phyloP scores from a whole-genome alignment of 2,329 filamentous ascomycete genomes.

The Pestalotiopsis fici region DNA sequence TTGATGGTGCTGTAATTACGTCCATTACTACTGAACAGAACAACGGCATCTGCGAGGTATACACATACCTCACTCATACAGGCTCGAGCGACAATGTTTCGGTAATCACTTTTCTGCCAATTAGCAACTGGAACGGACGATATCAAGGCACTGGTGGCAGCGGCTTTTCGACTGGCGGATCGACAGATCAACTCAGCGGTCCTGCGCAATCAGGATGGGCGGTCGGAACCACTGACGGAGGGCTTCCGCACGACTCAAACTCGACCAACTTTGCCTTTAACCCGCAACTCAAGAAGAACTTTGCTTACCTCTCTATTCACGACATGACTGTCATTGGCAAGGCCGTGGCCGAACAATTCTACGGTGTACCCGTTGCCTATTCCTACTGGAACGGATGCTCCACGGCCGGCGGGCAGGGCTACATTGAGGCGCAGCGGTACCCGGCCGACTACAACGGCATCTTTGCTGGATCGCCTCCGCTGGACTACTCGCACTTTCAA shows the following conservation, averaged over 20 bases:
- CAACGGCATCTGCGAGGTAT: not conserved
- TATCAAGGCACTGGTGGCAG: slow-evolving; percentile 31
- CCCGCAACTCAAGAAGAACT: slow-evolving; percentile 20
- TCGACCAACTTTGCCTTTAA: slow-evolving; percentile 18
- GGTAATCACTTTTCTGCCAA: not conserved
- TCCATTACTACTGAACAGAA: slow-evolving; percentile 1
- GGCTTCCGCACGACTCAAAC: slow-evolving; percentile 13
- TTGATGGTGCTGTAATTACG: slow-evolving; percentile 2
- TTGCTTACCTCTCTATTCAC: slow-evolving; percentile 24
- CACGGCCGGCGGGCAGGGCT: slow-evolving; percentile 54
- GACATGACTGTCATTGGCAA: slow-evolving; percentile 42
- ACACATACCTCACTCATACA: slow-evolving; percentile 1
- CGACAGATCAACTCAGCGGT: slow-evolving; percentile 15
- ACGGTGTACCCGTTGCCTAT: slow-evolving; percentile 33
- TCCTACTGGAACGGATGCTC: slow-evolving; percentile 55
- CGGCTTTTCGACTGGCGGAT: slow-evolving; percentile 26
- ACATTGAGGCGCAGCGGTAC: slow-evolving; percentile 51
- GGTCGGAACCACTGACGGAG: slow-evolving; percentile 26
- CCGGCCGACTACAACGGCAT: slow-evolving; percentile 57
- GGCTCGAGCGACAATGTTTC: not conserved
- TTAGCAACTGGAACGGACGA: slow-evolving; percentile 28
- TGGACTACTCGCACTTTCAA: slow-evolving; percentile 24
- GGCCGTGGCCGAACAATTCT: slow-evolving; percentile 40
- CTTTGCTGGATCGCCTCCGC: slow-evolving; percentile 45
- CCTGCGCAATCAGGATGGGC: slow-evolving; percentile 20